Evolutionary conservation across 768 basidiomycete species (phyloP).

Genomic region (Boletus insuetus): DNA sequence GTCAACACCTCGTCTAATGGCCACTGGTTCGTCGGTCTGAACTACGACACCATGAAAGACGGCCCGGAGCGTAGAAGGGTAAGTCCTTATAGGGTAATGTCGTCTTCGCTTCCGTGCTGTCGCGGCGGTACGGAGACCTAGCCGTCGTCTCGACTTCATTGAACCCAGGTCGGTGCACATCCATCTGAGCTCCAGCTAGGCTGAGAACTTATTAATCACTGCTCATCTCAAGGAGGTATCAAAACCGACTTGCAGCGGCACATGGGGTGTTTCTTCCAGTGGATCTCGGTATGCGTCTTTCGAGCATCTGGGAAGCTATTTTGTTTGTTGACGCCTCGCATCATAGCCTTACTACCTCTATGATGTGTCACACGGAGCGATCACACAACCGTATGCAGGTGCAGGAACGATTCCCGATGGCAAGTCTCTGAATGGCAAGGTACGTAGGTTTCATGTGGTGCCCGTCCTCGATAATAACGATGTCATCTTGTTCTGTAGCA

Average conservation of each 20-base stretch:
- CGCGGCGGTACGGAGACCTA: conserved; percentile 43
- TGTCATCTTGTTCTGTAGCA: conserved; percentile 9
- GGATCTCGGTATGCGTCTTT: conserved; percentile 12
- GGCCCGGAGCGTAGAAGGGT: conserved; percentile 27
- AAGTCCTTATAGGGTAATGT: conserved; percentile 39
- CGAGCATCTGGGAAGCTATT: too few relatives aligned
- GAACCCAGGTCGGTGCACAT: conserved; percentile 31
- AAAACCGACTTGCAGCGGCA: conserved; percentile 32
- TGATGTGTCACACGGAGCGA: conserved; percentile 22
- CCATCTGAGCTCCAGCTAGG: background rate
- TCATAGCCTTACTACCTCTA: too few relatives aligned
- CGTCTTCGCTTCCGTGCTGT: conserved; percentile 44
- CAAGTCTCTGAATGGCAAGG: conserved; percentile 39
- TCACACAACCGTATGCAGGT: conserved; percentile 45
- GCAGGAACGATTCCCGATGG: conserved; percentile 41
- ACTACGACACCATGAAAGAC: conserved; percentile 43
- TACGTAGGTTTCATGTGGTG: conserved; percentile 6
- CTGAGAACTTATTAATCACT: background rate
- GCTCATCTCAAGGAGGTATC: conserved; percentile 31
- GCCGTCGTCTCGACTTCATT: conserved; percentile 46
- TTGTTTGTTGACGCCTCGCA: too few relatives aligned
- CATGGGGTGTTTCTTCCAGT: conserved; percentile 1
- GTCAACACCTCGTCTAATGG: conserved; percentile 34
- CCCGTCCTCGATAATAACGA: background rate
- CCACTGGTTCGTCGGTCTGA: conserved; percentile 25